phyloP scores from a whole-genome alignment of 306 rosid species.

The Adenanthera pavonina region DNA sequence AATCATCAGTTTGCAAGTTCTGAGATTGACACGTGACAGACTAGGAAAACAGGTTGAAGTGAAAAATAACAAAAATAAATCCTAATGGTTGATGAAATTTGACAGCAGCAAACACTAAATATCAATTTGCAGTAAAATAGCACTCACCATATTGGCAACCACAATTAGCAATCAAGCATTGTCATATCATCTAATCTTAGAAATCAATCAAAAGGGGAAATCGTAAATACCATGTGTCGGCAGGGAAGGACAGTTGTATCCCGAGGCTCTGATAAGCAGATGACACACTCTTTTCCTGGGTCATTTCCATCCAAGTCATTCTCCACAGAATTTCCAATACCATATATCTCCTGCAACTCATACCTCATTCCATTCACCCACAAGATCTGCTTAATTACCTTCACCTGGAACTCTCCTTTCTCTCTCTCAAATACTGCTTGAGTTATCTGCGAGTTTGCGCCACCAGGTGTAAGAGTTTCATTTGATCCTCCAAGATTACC shows the following conservation, averaged over 20 bases:
- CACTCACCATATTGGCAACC: constrained; percentile 7
- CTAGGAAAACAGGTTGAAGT: not conserved
- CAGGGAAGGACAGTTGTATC: constrained; percentile 98
- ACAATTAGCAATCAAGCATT: constrained; percentile 24
- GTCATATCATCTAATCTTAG: constrained; percentile 19
- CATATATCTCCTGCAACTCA: constrained; percentile 96
- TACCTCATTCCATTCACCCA: constrained; percentile 89
- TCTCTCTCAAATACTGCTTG: constrained; percentile 89
- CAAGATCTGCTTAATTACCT: constrained; percentile 86
- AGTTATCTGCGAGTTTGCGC: constrained; percentile 80
- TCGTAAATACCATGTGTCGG: constrained; percentile 93
- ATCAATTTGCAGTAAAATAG: constrained; percentile 17
- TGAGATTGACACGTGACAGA: not conserved
- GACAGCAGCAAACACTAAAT: constrained; percentile 7
- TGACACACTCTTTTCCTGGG: constrained; percentile 95
- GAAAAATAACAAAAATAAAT: not conserved
- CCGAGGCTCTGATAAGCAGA: constrained; percentile 95
- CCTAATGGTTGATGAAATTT: constrained; percentile 4
- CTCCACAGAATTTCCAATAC: constrained; percentile 91
- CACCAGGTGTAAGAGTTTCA: constrained; percentile 50
- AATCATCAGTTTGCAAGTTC: constrained; percentile 9
- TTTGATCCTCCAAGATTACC: constrained; percentile 58
- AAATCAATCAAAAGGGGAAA: constrained; percentile 22
- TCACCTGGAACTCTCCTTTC: constrained; percentile 81
- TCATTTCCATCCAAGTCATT: constrained; percentile 83